Evolutionary conservation across 2,329 filamentous ascomycete species (phyloP).

Genomic region (Thielaviopsis musarum): DNA sequence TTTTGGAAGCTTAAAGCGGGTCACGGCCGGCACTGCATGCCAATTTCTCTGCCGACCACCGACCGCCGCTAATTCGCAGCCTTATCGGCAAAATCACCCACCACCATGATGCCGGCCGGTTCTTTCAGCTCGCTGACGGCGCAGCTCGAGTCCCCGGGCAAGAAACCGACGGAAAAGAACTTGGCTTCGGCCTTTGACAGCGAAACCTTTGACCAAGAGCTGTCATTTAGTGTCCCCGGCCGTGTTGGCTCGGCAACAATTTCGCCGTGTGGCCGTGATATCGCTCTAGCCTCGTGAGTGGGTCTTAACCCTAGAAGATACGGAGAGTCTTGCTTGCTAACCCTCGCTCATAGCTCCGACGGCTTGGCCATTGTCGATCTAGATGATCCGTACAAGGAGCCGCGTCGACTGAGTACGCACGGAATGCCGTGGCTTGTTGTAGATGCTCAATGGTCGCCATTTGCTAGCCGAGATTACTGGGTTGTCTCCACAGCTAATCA

Average conservation of each 20-base stretch:
- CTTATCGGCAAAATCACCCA: neutral
- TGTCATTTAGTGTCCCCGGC: constrained; percentile 68
- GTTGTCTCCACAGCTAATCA: constrained; percentile 89
- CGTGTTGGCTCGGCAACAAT: constrained; percentile 80
- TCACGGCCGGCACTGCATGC: neutral
- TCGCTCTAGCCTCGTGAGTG: constrained; percentile 65
- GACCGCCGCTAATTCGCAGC: neutral
- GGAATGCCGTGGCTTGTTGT: constrained; percentile 87
- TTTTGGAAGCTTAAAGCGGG: neutral
- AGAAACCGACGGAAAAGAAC: constrained; percentile 27
- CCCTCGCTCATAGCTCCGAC: constrained; percentile 40
- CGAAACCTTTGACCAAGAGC: constrained; percentile 71
- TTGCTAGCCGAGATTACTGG: constrained; percentile 79
- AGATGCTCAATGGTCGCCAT: constrained; percentile 94
- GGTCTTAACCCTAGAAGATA: constrained; percentile 22
- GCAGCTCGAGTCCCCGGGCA: constrained; percentile 28
- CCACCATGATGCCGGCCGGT: neutral
- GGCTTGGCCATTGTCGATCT: constrained; percentile 84
- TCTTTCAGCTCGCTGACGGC: neutral
- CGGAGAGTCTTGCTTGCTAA: constrained; percentile 1
- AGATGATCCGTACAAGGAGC: constrained; percentile 74
- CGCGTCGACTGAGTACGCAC: constrained; percentile 64
- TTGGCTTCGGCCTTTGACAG: constrained; percentile 64
- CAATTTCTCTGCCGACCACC: neutral
- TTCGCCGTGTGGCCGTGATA: constrained; percentile 76